Evolutionary conservation across 2,329 filamentous ascomycete genomes (phyloP).

Genomic region (Fusarium bactridioides): DNA sequence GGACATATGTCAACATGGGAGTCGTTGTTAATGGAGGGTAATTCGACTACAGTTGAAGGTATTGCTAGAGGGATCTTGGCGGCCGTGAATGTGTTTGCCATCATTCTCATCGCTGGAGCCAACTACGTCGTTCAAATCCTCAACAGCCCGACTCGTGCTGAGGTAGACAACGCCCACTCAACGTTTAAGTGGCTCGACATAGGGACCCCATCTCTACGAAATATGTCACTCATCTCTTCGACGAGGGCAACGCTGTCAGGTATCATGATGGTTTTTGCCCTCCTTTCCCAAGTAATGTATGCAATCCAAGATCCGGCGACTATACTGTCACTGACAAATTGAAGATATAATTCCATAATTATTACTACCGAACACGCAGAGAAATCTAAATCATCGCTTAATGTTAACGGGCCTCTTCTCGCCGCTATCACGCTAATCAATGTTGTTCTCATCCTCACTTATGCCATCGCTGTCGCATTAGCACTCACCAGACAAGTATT

Average conservation of each 20-base stretch:
- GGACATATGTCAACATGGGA: conserved; percentile 47
- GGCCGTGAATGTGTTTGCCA: conserved; percentile 53
- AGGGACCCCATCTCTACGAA: conserved; percentile 61
- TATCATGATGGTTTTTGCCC: conserved; percentile 52
- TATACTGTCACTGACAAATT: conserved; percentile 10
- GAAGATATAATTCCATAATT: conserved; percentile 61
- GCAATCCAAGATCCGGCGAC: conserved; percentile 21
- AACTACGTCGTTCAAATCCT: conserved; percentile 65
- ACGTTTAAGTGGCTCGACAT: conserved; percentile 60
- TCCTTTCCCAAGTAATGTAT: conserved; percentile 60
- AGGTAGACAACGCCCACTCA: conserved; percentile 57
- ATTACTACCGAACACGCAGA: conserved; percentile 46
- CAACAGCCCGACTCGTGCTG: conserved; percentile 59
- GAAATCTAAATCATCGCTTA: conserved; percentile 40
- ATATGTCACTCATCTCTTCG: conserved; percentile 54
- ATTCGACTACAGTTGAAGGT: conserved; percentile 47
- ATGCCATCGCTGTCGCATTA: conserved; percentile 52
- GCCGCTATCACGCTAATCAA: conserved; percentile 49
- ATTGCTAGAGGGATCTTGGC: conserved; percentile 55
- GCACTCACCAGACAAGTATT: conserved; percentile 47
- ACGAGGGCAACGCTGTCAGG: conserved; percentile 50
- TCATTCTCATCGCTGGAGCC: conserved; percentile 56
- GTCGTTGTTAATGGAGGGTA: conserved; percentile 49
- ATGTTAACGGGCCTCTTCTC: conserved; percentile 52
- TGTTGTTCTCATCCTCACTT: conserved; percentile 53